Percentiles rank a stretch among this genome's conserved stretches.
phyloP scores from a whole-genome alignment of 345 rosid species.

The Populus ilicifolia region DNA sequence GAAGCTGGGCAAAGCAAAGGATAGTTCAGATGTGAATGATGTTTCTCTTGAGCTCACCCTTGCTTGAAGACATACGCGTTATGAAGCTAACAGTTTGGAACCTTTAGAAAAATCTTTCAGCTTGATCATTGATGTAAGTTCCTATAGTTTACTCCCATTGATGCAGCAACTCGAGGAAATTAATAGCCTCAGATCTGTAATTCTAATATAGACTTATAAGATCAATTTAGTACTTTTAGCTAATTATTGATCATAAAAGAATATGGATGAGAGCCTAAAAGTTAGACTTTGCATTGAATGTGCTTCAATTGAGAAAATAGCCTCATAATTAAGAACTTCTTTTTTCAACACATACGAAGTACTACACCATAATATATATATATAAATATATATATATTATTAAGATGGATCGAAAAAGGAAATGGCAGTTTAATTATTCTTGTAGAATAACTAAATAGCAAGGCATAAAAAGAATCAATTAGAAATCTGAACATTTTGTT shows the following conservation, averaged over 20 bases:
- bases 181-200: not conserved
- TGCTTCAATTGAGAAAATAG: not conserved
- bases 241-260: not conserved
- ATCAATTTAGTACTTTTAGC: not conserved
- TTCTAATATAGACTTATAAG: not conserved
- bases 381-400: too few species aligned
- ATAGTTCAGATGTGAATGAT: slow-evolving; percentile 14
- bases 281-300: not conserved
- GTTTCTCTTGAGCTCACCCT: slow-evolving; percentile 47
- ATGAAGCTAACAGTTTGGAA: not conserved
- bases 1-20: slow-evolving; percentile 17
- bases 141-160: not conserved
- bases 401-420: too few species aligned
- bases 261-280: not conserved
- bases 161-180: not conserved
- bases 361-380: too few species aligned
- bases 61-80: slow-evolving; percentile 20
- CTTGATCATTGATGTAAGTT: not conserved
- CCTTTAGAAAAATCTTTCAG: not conserved
- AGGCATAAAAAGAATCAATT: too few species aligned
- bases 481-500: too few species aligned
- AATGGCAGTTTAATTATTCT: too few species aligned
- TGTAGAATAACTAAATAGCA: too few species aligned
- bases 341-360: not conserved
- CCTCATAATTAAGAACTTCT: not conserved